Base-by-base conservation (phyloP, 2,329 filamentous ascomycete genomes). In the Colletotrichum phormii region DNA sequence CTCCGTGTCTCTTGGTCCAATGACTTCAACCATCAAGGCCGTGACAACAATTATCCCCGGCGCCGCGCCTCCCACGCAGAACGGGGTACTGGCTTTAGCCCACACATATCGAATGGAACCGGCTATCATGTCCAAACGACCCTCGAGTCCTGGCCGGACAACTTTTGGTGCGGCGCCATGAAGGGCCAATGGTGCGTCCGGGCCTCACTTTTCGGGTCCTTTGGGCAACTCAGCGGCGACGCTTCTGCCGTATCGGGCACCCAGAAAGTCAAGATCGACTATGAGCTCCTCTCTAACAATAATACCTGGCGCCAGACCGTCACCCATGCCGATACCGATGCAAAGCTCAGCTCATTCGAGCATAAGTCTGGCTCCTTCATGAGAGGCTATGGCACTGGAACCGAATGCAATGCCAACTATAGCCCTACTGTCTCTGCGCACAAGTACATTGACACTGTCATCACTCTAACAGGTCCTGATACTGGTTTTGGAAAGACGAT, bases 21-120 rank as follows among this genome's bases (percentile, higher is more conserved):
- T 63, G 22, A 67, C 18, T 59, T 64, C 15, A 80, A 79, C 54
- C 85, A 75, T 81, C 74, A 79, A 81, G 42, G 80, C 83, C 4
- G 80, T 82, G 18, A 85, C 83, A 9, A 84, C 80, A 4, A 72
- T 85, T 18, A 81, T 83, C 37, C 83, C 83, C 1, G 83, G 83
- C 26, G 72, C 76, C 1, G 81, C 83, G 0, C 84, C 83, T 7
- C 55, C 78, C 0, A 80, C 78, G 0, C 83, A 84, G 62, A 80
- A 78, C 33, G 83, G 83, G 4, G 77, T 77, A 35, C 78, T 85
- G 0, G 84, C 84, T 76, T 78, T 85, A 33, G 82, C 82, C 84
- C 83, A 5, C 83, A 83, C 5, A 85, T 85, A 81, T 83, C 80
- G 61, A 86, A 85, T 72, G 83, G 83, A 42, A 85, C 83, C 3